Evolutionary conservation across 2,329 filamentous ascomycete species (phyloP).

Genomic region (Pseudogymnoascus sp.): DNA sequence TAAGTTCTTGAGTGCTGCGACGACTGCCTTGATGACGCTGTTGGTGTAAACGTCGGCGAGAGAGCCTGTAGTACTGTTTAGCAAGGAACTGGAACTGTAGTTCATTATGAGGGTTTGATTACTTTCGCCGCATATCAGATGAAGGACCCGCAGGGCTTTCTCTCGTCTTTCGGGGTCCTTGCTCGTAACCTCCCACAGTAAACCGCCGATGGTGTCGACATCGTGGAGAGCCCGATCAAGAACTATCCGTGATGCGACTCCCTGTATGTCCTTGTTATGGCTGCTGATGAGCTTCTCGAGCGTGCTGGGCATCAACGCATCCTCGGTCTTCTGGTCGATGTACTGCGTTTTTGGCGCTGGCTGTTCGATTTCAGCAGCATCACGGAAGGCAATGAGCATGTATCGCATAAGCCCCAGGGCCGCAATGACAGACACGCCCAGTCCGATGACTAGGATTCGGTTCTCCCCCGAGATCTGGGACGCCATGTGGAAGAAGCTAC

Average conservation of each 20-base stretch:
- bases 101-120: constrained; percentile 14
- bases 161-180: constrained; percentile 52
- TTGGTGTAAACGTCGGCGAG: constrained; percentile 22
- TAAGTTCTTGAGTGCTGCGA: constrained; percentile 51
- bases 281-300: constrained; percentile 59
- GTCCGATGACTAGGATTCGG: constrained; percentile 20
- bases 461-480: constrained; percentile 17
- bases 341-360: constrained; percentile 59
- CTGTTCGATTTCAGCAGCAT: constrained; percentile 58
- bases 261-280: constrained; percentile 64
- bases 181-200: constrained; percentile 51
- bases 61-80: constrained; percentile 18
- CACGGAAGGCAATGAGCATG: constrained; percentile 50
- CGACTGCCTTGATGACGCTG: constrained; percentile 38
- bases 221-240: constrained; percentile 53
- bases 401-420: constrained; percentile 49
- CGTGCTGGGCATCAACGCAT: constrained; percentile 58
- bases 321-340: constrained; percentile 67
- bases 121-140: constrained; percentile 45
- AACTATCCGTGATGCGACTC: constrained; percentile 54
- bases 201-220: constrained; percentile 36
- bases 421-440: constrained; percentile 46
- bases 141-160: constrained; percentile 46
- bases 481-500: neutral
- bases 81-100: constrained; percentile 15